A percentile compares a stretch with the other conserved stretches of the same genome.
These are phyloP conservation scores for Acidiella bohemica DNA, from an alignment of 495 filamentous ascomycete genomes.

Conservation along the genomic window DNA sequence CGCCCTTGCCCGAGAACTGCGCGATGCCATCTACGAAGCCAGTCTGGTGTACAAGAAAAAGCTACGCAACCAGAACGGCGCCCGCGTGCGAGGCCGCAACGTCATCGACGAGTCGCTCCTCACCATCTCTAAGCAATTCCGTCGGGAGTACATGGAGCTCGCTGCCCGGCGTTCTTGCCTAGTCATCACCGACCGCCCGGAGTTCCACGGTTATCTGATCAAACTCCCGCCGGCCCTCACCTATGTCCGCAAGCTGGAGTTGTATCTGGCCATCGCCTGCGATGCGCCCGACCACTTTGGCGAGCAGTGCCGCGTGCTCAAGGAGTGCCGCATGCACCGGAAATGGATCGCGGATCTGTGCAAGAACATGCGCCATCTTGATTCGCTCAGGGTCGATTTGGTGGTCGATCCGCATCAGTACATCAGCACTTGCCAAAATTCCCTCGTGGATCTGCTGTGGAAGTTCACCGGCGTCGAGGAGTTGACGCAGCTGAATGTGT, in stretches of 20 bases:
- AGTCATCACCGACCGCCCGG: conserved; percentile 5
- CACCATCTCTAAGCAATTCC: conserved; percentile 1
- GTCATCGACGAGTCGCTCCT: conserved; percentile 1
- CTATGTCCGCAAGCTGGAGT: background rate
- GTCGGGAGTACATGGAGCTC: conserved; percentile 2
- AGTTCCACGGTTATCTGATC: conserved; percentile 2
- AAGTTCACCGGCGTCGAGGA: conserved; percentile 2
- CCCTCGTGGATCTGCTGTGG: conserved; percentile 1
- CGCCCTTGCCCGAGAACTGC: conserved; percentile 1
- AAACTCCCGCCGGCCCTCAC: background rate
- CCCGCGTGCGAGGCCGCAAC: conserved; percentile 1
- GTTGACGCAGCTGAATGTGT: conserved; percentile 1
- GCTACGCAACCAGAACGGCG: background rate
- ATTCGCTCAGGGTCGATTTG: background rate
- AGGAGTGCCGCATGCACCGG: conserved; percentile 6
- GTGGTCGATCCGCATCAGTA: conserved; percentile 5
- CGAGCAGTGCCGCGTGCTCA: conserved; percentile 1
- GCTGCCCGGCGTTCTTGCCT: conserved; percentile 1
- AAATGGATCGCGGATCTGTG: conserved; percentile 3
- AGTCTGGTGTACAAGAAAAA: conserved; percentile 5
- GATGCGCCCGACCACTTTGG: background rate
- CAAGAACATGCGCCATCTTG: conserved; percentile 1
- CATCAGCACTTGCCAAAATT: background rate
- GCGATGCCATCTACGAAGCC: conserved; percentile 4
- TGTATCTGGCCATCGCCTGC: conserved; percentile 4